phyloP scores from a whole-genome alignment of 805 yeast species.

The Maudiozyma pseudohumilis region DNA sequence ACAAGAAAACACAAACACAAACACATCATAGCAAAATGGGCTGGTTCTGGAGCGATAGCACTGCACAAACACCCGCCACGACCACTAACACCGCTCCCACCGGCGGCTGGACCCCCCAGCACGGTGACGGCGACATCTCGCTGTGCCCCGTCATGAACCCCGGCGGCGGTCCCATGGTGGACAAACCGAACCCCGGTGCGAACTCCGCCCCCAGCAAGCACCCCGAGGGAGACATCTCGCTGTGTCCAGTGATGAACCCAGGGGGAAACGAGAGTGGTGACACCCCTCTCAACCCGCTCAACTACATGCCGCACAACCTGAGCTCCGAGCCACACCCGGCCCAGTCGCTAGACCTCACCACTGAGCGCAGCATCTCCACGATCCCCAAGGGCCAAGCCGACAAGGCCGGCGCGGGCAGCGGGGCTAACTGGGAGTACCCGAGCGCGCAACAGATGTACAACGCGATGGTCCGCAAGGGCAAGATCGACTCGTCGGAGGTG shows the following conservation, averaged over 20 bases:
- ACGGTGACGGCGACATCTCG: neutral
- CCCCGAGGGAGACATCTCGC: constrained; percentile 31
- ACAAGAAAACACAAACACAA: no score
- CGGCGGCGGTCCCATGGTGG: neutral
- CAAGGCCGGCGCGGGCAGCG: no score
- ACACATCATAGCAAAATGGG: constrained; percentile 56
- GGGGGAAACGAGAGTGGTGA: constrained; percentile 3
- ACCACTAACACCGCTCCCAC: neutral
- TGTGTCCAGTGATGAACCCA: constrained; percentile 35
- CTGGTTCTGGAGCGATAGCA: constrained; percentile 72
- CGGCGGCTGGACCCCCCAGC: neutral
- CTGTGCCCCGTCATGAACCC: constrained; percentile 5
- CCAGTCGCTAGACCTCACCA: constrained; percentile 68
- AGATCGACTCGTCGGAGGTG: constrained; percentile 35
- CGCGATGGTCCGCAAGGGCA: constrained; percentile 93
- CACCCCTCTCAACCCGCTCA: constrained; percentile 55
- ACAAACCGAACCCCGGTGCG: constrained; percentile 5
- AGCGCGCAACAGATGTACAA: constrained; percentile 98
- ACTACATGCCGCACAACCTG: constrained; percentile 78
- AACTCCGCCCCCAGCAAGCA: constrained; percentile 9
- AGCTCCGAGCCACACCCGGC: constrained; percentile 64
- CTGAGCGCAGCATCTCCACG: constrained; percentile 70
- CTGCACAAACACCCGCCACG: neutral
- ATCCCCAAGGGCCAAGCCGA: constrained; percentile 75
- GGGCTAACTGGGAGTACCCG: constrained; percentile 98